These are phyloP conservation scores for Trichoderma endophyticum DNA, from an alignment of 2,329 filamentous ascomycete species.

Conservation along the genomic window DNA sequence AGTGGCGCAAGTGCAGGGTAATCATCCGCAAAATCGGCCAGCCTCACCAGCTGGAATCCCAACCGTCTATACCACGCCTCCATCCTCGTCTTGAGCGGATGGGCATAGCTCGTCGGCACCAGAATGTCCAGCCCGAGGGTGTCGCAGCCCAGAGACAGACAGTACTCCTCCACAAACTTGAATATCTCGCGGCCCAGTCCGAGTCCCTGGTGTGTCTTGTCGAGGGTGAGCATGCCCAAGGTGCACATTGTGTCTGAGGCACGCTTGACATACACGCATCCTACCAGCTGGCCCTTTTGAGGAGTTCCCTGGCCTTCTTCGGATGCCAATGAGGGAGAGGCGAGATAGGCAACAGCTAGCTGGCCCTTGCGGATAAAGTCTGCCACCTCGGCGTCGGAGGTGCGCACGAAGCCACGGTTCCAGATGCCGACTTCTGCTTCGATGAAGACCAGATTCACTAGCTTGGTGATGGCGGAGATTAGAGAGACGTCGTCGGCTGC, in stretches of 20 bases:
- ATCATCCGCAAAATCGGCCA: constrained; percentile 29
- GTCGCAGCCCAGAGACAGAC: constrained; percentile 27
- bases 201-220: constrained; percentile 23
- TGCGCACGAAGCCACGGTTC: constrained; percentile 27
- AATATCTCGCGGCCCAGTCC: constrained; percentile 28
- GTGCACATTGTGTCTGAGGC: constrained; percentile 23
- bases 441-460: constrained; percentile 30
- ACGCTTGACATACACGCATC: constrained; percentile 29
- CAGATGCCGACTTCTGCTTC: constrained; percentile 30
- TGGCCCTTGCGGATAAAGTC: constrained; percentile 23
- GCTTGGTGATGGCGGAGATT: constrained; percentile 20
- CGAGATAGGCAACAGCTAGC: constrained; percentile 27
- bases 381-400: constrained; percentile 23
- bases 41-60: constrained; percentile 28
- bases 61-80: constrained; percentile 30
- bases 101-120: constrained; percentile 27
- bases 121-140: constrained; percentile 32
- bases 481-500: constrained; percentile 23
- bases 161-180: constrained; percentile 30
- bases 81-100: constrained; percentile 28
- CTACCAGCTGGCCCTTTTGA: constrained; percentile 20
- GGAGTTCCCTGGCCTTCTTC: neutral
- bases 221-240: constrained; percentile 31
- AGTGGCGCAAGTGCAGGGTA: constrained; percentile 28
- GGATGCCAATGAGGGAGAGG: neutral